These are phyloP conservation scores for Amanita molliuscula DNA, from an alignment of 768 basidiomycete species.

Conservation along the genomic window DNA sequence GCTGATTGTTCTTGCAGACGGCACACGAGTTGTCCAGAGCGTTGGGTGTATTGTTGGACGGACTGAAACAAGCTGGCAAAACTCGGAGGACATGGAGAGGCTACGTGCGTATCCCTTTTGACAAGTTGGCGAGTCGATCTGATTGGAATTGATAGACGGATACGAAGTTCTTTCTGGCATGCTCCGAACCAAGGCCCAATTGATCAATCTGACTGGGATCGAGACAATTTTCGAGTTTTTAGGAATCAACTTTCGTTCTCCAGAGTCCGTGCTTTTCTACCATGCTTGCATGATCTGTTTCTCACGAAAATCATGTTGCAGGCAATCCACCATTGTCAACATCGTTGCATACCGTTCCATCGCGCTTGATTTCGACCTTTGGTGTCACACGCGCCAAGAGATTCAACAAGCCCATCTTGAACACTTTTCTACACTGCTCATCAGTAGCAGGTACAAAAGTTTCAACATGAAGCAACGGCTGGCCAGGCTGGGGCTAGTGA, in stretches of 20 bases:
- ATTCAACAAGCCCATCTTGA: conserved; percentile 75
- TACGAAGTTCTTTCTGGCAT: conserved; percentile 80
- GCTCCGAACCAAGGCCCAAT: conserved; percentile 55
- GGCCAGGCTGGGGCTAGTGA: conserved; percentile 58
- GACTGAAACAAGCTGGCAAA: conserved; percentile 83
- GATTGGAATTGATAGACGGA: conserved; percentile 42
- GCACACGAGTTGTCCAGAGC: conserved; percentile 69
- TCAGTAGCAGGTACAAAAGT: conserved; percentile 57
- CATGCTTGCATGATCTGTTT: background rate
- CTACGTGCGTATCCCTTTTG: conserved; percentile 39
- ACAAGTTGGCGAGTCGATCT: background rate
- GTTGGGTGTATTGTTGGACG: conserved; percentile 63
- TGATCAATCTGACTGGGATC: conserved; percentile 74
- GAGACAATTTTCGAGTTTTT: conserved; percentile 81
- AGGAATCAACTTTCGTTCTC: conserved; percentile 72
- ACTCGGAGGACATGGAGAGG: conserved; percentile 90
- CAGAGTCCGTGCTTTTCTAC: conserved; percentile 48
- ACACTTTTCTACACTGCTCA: conserved; percentile 70
- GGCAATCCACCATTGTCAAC: conserved; percentile 77
- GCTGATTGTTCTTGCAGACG: conserved; percentile 30
- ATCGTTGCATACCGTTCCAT: conserved; percentile 72
- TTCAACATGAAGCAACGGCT: conserved; percentile 76
- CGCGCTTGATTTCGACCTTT: conserved; percentile 85
- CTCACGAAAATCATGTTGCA: conserved; percentile 17
- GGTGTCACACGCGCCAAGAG: conserved; percentile 61